Evolutionary conservation across 345 rosid species (phyloP), one percentile per base, ranked within the genome.

Genomic region (Populus nigra): DNA sequence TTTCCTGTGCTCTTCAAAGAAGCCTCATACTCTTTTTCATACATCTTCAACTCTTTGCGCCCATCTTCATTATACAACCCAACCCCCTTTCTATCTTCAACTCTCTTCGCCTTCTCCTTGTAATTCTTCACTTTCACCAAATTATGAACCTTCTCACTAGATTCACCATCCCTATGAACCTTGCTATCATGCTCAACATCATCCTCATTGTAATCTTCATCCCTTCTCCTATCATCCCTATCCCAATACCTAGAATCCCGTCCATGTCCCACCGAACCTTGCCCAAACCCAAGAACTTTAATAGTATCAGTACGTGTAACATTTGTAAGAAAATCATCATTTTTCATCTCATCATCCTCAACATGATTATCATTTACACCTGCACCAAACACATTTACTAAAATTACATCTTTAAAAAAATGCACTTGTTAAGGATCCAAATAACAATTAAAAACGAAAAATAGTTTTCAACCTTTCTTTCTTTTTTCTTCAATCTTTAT

Each of bases 161-260:
- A 77, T 72, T 72, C 80, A 77, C 12, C 15, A 57, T 74, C 78
- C 73, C 36, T 35, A 69, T 61, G 29, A 75, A 70, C 77, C 69
- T 23, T 59, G 16, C 80, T 73, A 16, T 78, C 77, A 73, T 81
- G 86, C 39, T 89, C 86, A 35, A 86, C 86, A 25, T 43, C 88
- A 73, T 90, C 96, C 85, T 89, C 96, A 70, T 84, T 81, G 62
- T 93, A 96, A 79, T 96, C 99, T 74, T 76, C 87, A 84, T 95
- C 98, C 76, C 98, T 85, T 83, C 99, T 92, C 85, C 99, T 88
- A 79, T 93, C 99, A 83, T 95, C 99, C 86, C 78, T 88, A 82
- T 95, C 99, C 98, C 99, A 93, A 82, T 87, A 87, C 80, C 98
- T 88, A 4, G 99, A 95, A 85, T 95, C 99, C 29, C 94, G 83